A percentile compares a stretch with the other conserved stretches of the same genome.
Conservation (phyloP, 306 rosid species). For the Clitoria ternatea region DNA sequence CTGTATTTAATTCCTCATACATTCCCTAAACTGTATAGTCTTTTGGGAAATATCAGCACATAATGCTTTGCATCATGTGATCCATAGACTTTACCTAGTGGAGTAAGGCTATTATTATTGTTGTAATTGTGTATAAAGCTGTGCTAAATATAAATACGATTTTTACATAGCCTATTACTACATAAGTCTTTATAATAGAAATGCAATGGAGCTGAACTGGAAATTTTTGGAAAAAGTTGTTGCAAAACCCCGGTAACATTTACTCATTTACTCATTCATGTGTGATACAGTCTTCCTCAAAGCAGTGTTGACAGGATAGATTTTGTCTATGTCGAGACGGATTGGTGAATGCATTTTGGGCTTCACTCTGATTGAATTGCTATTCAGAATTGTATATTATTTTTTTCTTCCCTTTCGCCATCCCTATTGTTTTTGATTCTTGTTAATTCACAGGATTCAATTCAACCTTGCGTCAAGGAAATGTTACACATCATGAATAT, state of each 20-base stretch:
- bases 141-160: background rate
- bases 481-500: slow-evolving; percentile 93
- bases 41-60: background rate
- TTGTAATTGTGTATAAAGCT: no score
- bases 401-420: background rate
- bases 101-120: no score
- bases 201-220: background rate
- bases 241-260: background rate
- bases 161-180: background rate
- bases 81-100: no score
- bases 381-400: background rate
- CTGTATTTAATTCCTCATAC: no score
- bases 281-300: background rate
- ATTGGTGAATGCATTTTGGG: background rate
- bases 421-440: background rate
- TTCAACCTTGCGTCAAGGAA: slow-evolving; percentile 95
- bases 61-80: background rate
- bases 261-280: background rate
- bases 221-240: background rate
- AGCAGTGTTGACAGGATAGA: background rate
- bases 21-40: background rate
- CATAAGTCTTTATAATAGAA: background rate
- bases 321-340: background rate
- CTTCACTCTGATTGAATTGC: background rate
- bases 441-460: slow-evolving; percentile 67